Conservation (phyloP, 2,329 filamentous ascomycete genomes). For the Ceratocystis variospora region DNA sequence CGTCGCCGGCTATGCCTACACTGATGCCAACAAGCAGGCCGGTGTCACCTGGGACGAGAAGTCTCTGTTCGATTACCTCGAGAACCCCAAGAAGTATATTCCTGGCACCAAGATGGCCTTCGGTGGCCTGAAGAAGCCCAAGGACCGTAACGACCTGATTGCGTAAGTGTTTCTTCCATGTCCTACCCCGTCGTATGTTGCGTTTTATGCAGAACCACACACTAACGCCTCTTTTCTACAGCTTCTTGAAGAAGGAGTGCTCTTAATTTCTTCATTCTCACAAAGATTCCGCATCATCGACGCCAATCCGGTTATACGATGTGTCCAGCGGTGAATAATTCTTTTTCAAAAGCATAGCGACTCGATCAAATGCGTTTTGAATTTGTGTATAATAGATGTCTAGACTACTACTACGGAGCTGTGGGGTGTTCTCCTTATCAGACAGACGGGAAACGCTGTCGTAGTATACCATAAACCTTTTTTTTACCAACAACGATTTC, state of each 20-base stretch:
- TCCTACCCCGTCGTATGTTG: not conserved
- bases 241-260: constrained; percentile 19
- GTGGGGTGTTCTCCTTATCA: not conserved
- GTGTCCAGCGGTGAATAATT: constrained; percentile 11
- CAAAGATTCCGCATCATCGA: constrained; percentile 3
- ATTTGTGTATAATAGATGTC: constrained; percentile 20
- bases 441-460: constrained; percentile 2
- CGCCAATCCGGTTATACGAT: not conserved
- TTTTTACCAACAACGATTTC: not conserved
- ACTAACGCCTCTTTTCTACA: constrained; percentile 5
- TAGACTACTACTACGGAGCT: constrained; percentile 19
- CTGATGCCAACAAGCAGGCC: constrained; percentile 98
- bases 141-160: constrained; percentile 98
- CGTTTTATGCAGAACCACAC: not conserved
- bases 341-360: constrained; percentile 2
- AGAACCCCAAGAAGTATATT: constrained; percentile 99
- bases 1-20: constrained; percentile 90
- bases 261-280: constrained; percentile 4
- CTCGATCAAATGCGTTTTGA: constrained; percentile 6
- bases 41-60: constrained; percentile 76
- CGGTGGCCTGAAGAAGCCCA: constrained; percentile 98
- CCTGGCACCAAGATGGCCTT: constrained; percentile 99
- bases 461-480: constrained; percentile 10
- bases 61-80: constrained; percentile 91
- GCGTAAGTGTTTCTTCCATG: constrained; percentile 49